Percentiles rank a stretch among this genome's conserved stretches.
Conservation (phyloP, 306 rosid species). For the Pterocarpus santalinus region DNA sequence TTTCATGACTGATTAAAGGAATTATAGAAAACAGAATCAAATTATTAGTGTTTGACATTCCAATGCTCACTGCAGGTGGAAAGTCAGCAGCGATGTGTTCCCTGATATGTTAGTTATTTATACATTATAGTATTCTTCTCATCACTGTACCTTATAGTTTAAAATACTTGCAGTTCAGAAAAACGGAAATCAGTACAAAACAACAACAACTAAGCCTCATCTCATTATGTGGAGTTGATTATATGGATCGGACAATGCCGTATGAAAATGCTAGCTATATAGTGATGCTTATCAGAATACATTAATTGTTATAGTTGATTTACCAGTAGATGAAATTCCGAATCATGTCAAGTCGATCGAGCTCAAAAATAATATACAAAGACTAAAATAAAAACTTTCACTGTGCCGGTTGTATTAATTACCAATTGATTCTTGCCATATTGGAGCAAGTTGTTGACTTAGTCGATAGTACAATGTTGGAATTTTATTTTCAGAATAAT, state of each 20-base stretch:
- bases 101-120: constrained; percentile 31
- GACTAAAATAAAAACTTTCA: neutral
- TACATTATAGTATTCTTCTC: constrained; percentile 23
- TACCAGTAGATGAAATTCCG: constrained; percentile 24
- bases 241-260: too few species aligned
- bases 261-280: neutral
- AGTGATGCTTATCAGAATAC: constrained; percentile 29
- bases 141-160: constrained; percentile 4
- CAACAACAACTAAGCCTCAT: too few species aligned
- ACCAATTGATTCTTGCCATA: neutral
- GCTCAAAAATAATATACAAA: neutral
- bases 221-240: too few species aligned
- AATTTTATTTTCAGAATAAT: constrained; percentile 33
- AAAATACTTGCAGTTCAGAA: neutral
- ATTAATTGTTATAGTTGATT: constrained; percentile 22
- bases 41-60: constrained; percentile 32
- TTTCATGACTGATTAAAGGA: constrained; percentile 41
- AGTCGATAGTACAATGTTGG: constrained; percentile 26
- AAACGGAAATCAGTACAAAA: neutral
- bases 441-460: neutral
- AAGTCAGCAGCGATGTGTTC: neutral
- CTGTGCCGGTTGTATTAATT: neutral
- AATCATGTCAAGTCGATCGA: constrained; percentile 5
- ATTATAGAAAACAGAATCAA: constrained; percentile 38
- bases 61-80: constrained; percentile 3